These are phyloP conservation scores for Hordeum pubiflorum DNA, from an alignment of 202 grass and related monocot species.

Conservation along the genomic window DNA sequence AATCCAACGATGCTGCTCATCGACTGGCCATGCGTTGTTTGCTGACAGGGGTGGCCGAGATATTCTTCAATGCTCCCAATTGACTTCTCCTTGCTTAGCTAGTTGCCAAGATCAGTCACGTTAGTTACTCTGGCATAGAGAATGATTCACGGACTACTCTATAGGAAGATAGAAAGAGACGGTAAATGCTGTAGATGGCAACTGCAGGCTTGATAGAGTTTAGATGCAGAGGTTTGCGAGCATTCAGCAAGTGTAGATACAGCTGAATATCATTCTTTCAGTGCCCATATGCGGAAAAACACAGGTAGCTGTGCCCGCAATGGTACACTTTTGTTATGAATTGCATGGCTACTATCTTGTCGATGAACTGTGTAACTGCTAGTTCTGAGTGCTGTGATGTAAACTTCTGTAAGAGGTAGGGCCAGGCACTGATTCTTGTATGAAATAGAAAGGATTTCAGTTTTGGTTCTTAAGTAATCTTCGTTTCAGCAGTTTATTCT, in stretches of 20 bases:
- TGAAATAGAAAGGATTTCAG: not conserved
- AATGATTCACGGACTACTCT: not conserved
- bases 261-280: not conserved
- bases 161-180: not conserved
- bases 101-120: not conserved
- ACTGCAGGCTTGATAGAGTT: not conserved
- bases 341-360: not conserved
- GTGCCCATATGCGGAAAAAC: not conserved
- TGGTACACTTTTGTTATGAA: not conserved
- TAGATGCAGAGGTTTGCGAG: not conserved
- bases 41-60: not conserved
- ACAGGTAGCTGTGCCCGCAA: not conserved
- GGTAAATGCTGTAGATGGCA: not conserved
- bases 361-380: not conserved
- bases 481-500: not conserved
- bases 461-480: not conserved
- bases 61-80: not conserved
- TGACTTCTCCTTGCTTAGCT: not conserved
- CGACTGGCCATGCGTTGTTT: not conserved
- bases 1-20: not conserved
- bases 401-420: not conserved
- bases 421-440: not conserved
- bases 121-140: not conserved
- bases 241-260: constrained; percentile 2
- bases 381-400: not conserved